These are phyloP conservation scores for Hura crepitans DNA, from an alignment of 441 rosid species.

Conservation along the genomic window DNA sequence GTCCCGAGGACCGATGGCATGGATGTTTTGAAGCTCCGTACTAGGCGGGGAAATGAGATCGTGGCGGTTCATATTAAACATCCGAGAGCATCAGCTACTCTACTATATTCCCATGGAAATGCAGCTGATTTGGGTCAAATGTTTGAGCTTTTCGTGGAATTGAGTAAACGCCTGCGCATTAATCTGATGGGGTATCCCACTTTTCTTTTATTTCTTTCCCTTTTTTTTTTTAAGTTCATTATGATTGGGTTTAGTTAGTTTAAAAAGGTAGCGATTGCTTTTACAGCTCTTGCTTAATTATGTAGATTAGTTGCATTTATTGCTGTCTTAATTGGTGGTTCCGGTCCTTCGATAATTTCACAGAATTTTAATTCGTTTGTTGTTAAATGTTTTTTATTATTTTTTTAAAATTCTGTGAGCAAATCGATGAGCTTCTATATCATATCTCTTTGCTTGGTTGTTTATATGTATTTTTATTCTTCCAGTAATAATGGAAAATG, in stretches of 20 bases:
- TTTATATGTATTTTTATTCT: background rate
- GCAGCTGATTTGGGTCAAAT: constrained; percentile 96
- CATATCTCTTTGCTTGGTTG: background rate
- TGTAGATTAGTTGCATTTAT: background rate
- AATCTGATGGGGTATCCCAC: constrained; percentile 75
- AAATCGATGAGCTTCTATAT: background rate
- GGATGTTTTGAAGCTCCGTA: constrained; percentile 58
- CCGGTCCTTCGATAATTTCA: background rate
- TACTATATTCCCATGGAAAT: constrained; percentile 87
- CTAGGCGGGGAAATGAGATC: constrained; percentile 77
- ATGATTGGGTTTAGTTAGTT: background rate
- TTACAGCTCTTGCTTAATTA: background rate
- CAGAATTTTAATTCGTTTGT: background rate
- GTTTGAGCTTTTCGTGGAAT: constrained; percentile 75
- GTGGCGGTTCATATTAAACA: constrained; percentile 74
- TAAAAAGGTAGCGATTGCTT: background rate
- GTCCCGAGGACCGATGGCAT: constrained; percentile 52
- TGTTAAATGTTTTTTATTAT: background rate
- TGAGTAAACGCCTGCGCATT: constrained; percentile 73
- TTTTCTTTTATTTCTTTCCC: background rate
- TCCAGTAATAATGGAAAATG: background rate
- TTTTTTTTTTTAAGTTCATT: background rate
- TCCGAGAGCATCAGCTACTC: constrained; percentile 60
- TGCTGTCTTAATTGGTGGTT: background rate
- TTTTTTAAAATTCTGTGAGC: background rate